Percentiles rank a stretch among this genome's conserved stretches.
These are phyloP conservation scores for Ceratocystiopsis brevicomis DNA, from an alignment of 2,329 filamentous ascomycete species.

Conservation along the genomic window DNA sequence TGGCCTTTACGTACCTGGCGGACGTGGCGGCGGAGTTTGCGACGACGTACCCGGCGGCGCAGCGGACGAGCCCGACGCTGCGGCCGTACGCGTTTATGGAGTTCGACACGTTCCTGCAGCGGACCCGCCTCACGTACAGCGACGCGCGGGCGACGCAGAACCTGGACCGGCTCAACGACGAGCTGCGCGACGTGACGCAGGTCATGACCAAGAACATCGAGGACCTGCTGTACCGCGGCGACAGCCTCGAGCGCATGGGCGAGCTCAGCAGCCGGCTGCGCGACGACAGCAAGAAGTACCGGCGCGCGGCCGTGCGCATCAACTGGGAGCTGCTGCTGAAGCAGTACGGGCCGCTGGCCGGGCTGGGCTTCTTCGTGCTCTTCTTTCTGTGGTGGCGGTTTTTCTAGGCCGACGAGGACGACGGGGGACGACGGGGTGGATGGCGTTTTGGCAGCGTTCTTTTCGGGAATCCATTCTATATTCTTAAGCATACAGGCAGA, in stretches of 20 bases:
- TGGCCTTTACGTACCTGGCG: slow-evolving; percentile 93
- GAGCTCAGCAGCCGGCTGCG: slow-evolving; percentile 73
- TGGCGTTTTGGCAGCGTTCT: no score
- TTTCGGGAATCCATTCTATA: no score
- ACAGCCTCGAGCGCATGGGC: slow-evolving; percentile 90
- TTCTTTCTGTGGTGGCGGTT: slow-evolving; percentile 87
- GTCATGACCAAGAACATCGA: slow-evolving; percentile 99
- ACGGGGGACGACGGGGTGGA: no score
- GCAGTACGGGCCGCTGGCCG: slow-evolving; percentile 87
- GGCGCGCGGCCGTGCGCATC: slow-evolving; percentile 78
- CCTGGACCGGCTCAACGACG: slow-evolving; percentile 86
- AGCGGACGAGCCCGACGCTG: slow-evolving; percentile 55
- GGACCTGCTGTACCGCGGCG: slow-evolving; percentile 84
- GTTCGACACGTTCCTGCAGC: slow-evolving; percentile 91
- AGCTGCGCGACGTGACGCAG: slow-evolving; percentile 92
- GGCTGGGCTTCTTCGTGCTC: slow-evolving; percentile 61
- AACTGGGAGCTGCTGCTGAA: slow-evolving; percentile 96
- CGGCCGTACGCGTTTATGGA: slow-evolving; percentile 94
- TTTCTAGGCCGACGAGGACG: slow-evolving; percentile 35
- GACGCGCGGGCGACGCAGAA: slow-evolving; percentile 83
- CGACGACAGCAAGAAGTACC: slow-evolving; percentile 90
- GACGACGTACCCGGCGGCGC: slow-evolving; percentile 55
- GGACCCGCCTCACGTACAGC: slow-evolving; percentile 84
- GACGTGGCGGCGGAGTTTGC: slow-evolving; percentile 85
- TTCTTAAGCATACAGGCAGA: no score